Base-by-base conservation (phyloP, 352 stramenopile species). In the Blastocystis sp. region DNA sequence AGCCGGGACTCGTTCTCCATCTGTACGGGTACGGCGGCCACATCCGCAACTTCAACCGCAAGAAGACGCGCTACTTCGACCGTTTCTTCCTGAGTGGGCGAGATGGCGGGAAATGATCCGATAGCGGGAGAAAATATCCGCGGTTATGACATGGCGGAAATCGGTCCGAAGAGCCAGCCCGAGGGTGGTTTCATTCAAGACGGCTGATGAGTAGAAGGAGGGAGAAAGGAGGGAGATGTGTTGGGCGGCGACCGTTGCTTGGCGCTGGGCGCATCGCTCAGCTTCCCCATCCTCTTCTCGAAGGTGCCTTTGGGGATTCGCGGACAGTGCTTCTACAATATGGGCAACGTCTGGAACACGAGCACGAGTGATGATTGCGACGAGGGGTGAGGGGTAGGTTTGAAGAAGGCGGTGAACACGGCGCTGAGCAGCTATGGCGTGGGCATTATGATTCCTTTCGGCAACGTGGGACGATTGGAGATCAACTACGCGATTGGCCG, bases 41-140 rank as follows among this genome's bases (percentile, higher is more conserved):
- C 21, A 29, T 85, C 37, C 51, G 60, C 4, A 85, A 85, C 37
- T 29, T 85, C 0, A 13, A 29, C 26, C 51, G 50, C 41, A 35
- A 50, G 24, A 33, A 33, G n/a, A 59, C 51, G 3, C 45, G 55
- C 4, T 85, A 69, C 37, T 85, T 67, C 50, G 74, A 85, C 41
- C 50, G 74, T 9, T 67, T 85, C 55, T 85, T 85, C 55, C 26
- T 85, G 29, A 45, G 74, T 85, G 35, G 31, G 16, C 12, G 29
- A 26, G 31, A 16, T 2, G 24, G 16, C 29, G 33, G 6, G 9
- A 24, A 39, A 2, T 10, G 67, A 1, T 59, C 1, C 12, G 33
- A n/a, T 85, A 85, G 74, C 50, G 24, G 74, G 55, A 9, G 50
- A 85, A n/a, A 62, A 85, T 67, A 85, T 85, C 41, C 74, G 74